phyloP scores from a whole-genome alignment of 257 asterid species.

The Solanum bulbocastanum region DNA sequence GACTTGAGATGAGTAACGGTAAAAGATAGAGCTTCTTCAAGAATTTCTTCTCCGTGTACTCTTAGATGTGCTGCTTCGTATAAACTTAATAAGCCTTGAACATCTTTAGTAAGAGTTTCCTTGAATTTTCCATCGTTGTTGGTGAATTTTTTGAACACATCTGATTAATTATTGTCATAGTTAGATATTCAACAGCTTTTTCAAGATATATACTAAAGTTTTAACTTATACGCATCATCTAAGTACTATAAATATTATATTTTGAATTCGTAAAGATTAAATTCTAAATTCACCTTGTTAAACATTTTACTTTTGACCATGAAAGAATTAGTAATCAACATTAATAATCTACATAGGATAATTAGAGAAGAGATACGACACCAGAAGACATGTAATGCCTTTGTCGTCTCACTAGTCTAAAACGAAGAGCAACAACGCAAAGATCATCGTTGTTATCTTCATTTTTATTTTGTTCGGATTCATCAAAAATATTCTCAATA shows the following conservation, averaged over 20 bases:
- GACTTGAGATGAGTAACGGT: not conserved
- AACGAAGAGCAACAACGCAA: not conserved
- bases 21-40: not conserved
- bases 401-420: constrained; percentile 13
- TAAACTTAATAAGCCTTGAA: not conserved
- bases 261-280: too few relatives aligned
- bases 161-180: not conserved
- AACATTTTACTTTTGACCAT: not conserved
- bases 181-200: not conserved
- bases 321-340: too few relatives aligned
- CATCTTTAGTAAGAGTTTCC: not conserved
- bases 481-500: not conserved
- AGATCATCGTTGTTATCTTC: not conserved
- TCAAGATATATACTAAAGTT: too few relatives aligned
- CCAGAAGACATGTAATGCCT: constrained; percentile 9
- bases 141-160: not conserved
- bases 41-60: not conserved
- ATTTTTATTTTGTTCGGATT: not conserved
- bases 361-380: not conserved
- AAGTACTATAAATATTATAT: too few relatives aligned
- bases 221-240: too few relatives aligned
- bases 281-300: too few relatives aligned
- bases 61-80: not conserved
- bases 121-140: not conserved
- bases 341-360: too few relatives aligned